These are phyloP conservation scores for Ceratocystis albifundus DNA, from an alignment of 2,329 filamentous ascomycete genomes.

Conservation along the genomic window DNA sequence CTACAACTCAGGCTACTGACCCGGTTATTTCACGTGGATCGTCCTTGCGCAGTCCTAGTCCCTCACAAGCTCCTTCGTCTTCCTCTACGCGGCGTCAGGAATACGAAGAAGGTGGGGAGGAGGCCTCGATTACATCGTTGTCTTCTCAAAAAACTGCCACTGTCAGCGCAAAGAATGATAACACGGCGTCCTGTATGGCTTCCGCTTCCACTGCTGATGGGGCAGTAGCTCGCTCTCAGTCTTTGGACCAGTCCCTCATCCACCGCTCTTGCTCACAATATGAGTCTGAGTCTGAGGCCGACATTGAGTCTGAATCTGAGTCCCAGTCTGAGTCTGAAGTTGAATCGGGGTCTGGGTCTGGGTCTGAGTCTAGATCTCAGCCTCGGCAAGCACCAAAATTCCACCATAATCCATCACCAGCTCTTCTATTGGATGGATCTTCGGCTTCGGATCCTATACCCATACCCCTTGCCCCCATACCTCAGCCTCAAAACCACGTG, in stretches of 20 bases:
- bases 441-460: not conserved
- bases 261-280: not conserved
- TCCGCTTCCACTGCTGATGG: conserved; percentile 9
- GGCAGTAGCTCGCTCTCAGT: not conserved
- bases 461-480: not conserved
- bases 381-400: not conserved
- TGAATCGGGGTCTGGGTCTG: not conserved
- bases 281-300: not conserved
- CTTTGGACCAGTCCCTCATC: not conserved
- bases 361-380: not conserved
- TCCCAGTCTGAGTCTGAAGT: not conserved
- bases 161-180: conserved; percentile 1
- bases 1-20: conserved; percentile 17
- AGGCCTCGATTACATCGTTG: not conserved
- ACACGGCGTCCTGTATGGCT: conserved; percentile 10
- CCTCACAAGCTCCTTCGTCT: not conserved
- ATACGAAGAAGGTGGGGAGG: not conserved
- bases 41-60: conserved; percentile 11
- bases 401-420: not conserved
- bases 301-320: not conserved
- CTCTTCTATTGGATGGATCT: not conserved
- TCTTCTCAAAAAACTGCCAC: not conserved
- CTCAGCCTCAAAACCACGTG: conserved; percentile 33
- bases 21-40: conserved; percentile 7
- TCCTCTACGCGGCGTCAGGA: not conserved